These are phyloP conservation scores for Ceratocystis huliohia DNA, from an alignment of 2,329 filamentous ascomycete species.

Conservation along the genomic window DNA sequence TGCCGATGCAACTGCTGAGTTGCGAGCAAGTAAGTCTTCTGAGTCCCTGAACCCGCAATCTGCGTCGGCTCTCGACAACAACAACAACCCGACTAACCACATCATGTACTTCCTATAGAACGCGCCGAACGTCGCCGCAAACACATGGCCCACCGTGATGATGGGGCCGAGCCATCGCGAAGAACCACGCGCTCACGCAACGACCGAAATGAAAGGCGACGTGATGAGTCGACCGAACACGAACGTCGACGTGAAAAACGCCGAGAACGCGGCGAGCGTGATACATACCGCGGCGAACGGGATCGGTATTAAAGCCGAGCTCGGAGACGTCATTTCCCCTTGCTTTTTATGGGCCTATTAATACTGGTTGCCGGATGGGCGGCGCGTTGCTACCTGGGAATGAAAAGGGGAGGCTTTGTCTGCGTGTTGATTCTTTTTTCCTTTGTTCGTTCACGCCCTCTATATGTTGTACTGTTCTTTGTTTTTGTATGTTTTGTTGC, in stretches of 20 bases:
- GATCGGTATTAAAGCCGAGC: constrained; percentile 1
- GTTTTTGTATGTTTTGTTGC: background rate
- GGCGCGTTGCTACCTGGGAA: background rate
- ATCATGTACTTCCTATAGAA: background rate
- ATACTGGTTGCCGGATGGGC: background rate
- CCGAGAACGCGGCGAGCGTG: constrained; percentile 18
- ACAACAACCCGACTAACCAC: no score
- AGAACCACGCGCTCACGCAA: constrained; percentile 22
- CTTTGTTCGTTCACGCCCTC: background rate
- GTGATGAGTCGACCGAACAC: constrained; percentile 14
- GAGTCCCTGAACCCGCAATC: background rate
- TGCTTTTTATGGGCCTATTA: background rate
- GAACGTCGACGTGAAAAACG: constrained; percentile 20
- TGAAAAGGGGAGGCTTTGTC: background rate
- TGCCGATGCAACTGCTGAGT: constrained; percentile 64
- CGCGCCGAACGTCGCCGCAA: background rate
- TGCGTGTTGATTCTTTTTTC: background rate
- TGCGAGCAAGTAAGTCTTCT: constrained; percentile 52
- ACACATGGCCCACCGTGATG: background rate
- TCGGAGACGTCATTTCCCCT: background rate
- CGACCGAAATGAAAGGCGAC: constrained; percentile 14
- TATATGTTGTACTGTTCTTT: background rate
- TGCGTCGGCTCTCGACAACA: no score
- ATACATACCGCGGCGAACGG: background rate
- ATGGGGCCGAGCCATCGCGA: background rate